Evolutionary conservation across 1,284 basidiomycete genomes (phyloP).

Genomic region (Boletellus deceptivus): DNA sequence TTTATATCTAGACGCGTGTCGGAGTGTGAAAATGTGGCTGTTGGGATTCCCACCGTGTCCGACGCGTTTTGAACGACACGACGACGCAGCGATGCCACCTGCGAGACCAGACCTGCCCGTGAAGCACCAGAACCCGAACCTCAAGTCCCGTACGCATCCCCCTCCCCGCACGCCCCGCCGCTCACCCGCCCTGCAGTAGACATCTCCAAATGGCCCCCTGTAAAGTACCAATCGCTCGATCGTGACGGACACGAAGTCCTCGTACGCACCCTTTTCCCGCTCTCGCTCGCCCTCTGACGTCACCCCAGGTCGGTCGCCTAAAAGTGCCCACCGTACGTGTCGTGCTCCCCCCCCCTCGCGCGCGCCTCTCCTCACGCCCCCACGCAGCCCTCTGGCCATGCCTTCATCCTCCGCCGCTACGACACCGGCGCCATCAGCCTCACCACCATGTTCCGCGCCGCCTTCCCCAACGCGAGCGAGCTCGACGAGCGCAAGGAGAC

Average conservation of each 20-base stretch:
- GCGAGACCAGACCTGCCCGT: constrained; percentile 40
- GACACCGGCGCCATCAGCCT: constrained; percentile 95
- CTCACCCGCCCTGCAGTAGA: constrained; percentile 17
- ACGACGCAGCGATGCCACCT: constrained; percentile 11
- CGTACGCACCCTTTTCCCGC: constrained; percentile 41
- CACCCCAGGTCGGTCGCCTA: constrained; percentile 74
- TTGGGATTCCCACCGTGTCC: constrained; percentile 27
- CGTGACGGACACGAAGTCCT: constrained; percentile 82
- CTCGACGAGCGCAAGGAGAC: constrained; percentile 82
- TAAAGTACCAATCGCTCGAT: constrained; percentile 83
- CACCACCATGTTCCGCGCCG: constrained; percentile 97
- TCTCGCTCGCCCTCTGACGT: constrained; percentile 19
- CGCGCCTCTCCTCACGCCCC: constrained; percentile 2
- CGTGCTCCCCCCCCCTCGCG: not conserved
- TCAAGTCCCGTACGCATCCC: constrained; percentile 38
- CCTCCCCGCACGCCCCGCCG: not conserved
- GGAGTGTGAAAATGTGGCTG: constrained; percentile 33
- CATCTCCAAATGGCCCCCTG: constrained; percentile 46
- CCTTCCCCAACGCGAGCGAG: constrained; percentile 85
- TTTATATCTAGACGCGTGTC: constrained; percentile 13
- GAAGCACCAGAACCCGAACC: constrained; percentile 39
- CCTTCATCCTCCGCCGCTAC: constrained; percentile 93
- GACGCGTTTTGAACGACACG: constrained; percentile 34
- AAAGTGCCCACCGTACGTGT: constrained; percentile 86
- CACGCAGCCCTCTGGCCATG: constrained; percentile 68